Conservation (phyloP, 768 basidiomycete genomes). For the Cyathus striatus region DNA sequence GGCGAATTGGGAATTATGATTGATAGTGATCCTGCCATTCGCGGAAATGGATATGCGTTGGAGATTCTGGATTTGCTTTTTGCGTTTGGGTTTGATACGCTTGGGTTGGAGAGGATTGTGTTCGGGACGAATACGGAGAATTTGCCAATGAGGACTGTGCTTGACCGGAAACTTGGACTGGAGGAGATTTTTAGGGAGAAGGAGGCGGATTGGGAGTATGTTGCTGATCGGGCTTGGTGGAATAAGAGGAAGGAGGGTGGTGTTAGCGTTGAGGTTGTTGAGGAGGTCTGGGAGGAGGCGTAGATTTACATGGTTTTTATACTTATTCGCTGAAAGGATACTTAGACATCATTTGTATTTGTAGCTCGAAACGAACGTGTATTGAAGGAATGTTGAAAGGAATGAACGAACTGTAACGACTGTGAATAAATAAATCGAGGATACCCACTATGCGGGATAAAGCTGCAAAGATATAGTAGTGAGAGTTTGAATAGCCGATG, state of each 20-base stretch:
- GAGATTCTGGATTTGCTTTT: constrained; percentile 13
- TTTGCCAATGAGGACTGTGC: constrained; percentile 8
- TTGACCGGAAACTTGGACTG: constrained; percentile 12
- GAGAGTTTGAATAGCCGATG: constrained; percentile 11
- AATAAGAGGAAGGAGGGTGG: constrained; percentile 6
- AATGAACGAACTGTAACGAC: no score
- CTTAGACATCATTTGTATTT: no score
- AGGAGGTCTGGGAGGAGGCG: constrained; percentile 6
- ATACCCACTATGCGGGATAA: no score
- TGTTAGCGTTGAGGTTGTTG: constrained; percentile 5
- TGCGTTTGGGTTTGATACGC: constrained; percentile 13
- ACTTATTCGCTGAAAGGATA: no score
- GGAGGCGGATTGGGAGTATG: constrained; percentile 9
- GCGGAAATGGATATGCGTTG: constrained; percentile 14
- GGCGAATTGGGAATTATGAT: constrained; percentile 16
- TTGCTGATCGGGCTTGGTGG: constrained; percentile 12
- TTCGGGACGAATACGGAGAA: constrained; percentile 12
- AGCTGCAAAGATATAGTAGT: no score
- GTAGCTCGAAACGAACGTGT: no score
- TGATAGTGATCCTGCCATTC: constrained; percentile 11
- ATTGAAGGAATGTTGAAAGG: no score
- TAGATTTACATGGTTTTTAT: no score
- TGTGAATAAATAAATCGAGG: no score
- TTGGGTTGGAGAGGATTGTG: constrained; percentile 9
- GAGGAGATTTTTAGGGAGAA: constrained; percentile 8